Evolutionary conservation across 768 basidiomycete species (phyloP).

Genomic region (Piloderma croceum): DNA sequence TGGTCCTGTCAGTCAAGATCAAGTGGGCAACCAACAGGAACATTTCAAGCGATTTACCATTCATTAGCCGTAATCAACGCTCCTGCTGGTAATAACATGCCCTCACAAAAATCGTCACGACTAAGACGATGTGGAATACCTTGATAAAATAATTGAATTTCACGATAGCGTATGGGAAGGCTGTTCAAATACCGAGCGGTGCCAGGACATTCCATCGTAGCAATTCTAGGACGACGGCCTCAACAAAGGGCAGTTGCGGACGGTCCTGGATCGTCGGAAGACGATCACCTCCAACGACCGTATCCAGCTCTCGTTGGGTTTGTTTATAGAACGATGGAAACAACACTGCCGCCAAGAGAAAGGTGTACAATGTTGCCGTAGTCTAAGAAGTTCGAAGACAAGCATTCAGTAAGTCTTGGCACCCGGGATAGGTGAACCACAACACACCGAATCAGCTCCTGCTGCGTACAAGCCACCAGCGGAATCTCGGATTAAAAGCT

Average conservation of each 20-base stretch:
- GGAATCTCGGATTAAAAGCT: constrained; percentile 14
- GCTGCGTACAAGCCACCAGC: constrained; percentile 9
- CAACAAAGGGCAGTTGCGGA: constrained; percentile 16
- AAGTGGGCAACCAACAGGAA: constrained; percentile 1
- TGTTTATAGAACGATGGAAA: constrained; percentile 19
- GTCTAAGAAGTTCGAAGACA: constrained; percentile 7
- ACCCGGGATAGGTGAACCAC: neutral
- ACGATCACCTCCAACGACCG: constrained; percentile 16
- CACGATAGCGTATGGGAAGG: neutral
- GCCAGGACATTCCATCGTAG: constrained; percentile 17
- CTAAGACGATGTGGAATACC: constrained; percentile 26
- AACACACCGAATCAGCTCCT: constrained; percentile 16
- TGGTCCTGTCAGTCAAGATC: constrained; percentile 12
- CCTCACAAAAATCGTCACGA: constrained; percentile 42
- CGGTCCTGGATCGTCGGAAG: constrained; percentile 24
- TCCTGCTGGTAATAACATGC: constrained; percentile 34
- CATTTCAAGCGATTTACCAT: constrained; percentile 6
- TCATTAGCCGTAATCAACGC: constrained; percentile 18
- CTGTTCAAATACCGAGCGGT: constrained; percentile 12
- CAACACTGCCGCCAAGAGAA: constrained; percentile 20
- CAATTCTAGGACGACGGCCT: constrained; percentile 18
- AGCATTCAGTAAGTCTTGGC: neutral
- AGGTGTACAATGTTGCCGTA: constrained; percentile 14
- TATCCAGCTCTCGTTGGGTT: constrained; percentile 25
- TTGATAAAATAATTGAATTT: neutral